Conservation (phyloP, 768 basidiomycete genomes). For the Boletus sp. region DNA sequence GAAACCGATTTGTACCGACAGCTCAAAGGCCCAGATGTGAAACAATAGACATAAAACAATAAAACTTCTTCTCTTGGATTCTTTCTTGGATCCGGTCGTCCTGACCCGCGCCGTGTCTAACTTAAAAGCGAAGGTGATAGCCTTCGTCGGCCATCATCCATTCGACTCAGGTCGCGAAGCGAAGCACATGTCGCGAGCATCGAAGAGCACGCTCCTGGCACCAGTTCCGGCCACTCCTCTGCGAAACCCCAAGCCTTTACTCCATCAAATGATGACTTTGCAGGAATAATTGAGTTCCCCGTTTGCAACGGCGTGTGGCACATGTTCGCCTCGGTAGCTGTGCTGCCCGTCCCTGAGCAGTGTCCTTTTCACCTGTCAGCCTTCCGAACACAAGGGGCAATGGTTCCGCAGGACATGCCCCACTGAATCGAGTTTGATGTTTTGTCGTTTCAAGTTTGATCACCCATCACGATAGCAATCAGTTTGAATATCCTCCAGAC, state of each 20-base stretch:
- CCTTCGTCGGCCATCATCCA: slow-evolving; percentile 23
- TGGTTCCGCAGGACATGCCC: not conserved
- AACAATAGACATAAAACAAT: slow-evolving; percentile 12
- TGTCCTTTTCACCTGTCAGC: not conserved
- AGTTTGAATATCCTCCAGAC: not conserved
- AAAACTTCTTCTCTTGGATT: slow-evolving; percentile 8
- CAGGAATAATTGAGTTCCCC: not conserved
- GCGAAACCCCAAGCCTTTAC: not conserved
- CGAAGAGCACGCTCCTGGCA: too few species aligned
- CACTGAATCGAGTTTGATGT: not conserved
- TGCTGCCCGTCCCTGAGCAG: not conserved
- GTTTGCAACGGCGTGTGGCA: not conserved
- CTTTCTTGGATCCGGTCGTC: slow-evolving; percentile 15
- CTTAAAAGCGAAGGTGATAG: slow-evolving; percentile 25
- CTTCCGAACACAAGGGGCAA: not conserved
- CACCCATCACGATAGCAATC: not conserved
- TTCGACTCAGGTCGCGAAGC: slow-evolving; percentile 11
- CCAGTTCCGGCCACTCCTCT: too few species aligned
- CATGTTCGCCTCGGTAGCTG: not conserved
- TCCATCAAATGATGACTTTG: not conserved
- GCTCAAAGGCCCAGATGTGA: slow-evolving; percentile 15
- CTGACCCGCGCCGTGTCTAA: slow-evolving; percentile 3
- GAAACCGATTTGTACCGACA: slow-evolving; percentile 16
- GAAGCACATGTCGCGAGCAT: slow-evolving; percentile 6
- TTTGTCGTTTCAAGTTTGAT: not conserved